Percentiles rank a stretch among this genome's conserved stretches.
Conservation (phyloP, 495 filamentous ascomycete genomes). For the Xylaria scruposa region DNA sequence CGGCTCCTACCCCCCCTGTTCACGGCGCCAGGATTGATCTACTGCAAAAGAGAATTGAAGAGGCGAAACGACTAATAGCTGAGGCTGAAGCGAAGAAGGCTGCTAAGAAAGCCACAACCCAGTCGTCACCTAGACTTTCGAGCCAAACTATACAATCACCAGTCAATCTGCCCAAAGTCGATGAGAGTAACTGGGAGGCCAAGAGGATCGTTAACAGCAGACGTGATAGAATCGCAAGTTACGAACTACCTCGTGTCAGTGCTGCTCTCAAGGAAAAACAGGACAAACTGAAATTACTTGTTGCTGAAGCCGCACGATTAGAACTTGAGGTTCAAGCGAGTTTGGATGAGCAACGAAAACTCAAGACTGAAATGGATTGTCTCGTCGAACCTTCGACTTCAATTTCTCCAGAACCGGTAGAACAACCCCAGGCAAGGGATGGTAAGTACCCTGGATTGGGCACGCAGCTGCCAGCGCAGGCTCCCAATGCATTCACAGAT, state of each 20-base stretch:
- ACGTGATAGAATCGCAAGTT: conserved; percentile 61
- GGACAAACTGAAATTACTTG: conserved; percentile 59
- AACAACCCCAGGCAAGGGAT: conserved; percentile 35
- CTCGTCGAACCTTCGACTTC: conserved; percentile 55
- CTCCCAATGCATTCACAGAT: background rate
- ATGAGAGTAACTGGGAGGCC: background rate
- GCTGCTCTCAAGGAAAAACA: conserved; percentile 58
- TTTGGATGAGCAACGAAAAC: conserved; percentile 50
- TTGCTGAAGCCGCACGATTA: conserved; percentile 64
- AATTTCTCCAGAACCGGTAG: conserved; percentile 40
- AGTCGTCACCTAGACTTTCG: conserved; percentile 31
- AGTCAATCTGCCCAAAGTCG: conserved; percentile 30
- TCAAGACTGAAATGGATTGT: conserved; percentile 62
- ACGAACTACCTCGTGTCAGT: conserved; percentile 64
- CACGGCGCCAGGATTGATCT: conserved; percentile 58
- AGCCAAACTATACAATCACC: conserved; percentile 33
- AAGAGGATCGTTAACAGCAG: conserved; percentile 49
- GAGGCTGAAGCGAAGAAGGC: conserved; percentile 71
- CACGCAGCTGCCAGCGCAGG: background rate
- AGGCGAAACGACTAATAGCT: conserved; percentile 76
- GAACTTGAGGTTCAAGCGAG: conserved; percentile 62
- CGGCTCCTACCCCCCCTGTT: conserved; percentile 46
- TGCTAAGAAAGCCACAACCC: conserved; percentile 43
- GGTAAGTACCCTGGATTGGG: conserved; percentile 7
- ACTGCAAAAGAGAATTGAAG: conserved; percentile 74